Conservation (phyloP, 1,284 basidiomycete genomes). For the Microbotryum scabiosae region DNA sequence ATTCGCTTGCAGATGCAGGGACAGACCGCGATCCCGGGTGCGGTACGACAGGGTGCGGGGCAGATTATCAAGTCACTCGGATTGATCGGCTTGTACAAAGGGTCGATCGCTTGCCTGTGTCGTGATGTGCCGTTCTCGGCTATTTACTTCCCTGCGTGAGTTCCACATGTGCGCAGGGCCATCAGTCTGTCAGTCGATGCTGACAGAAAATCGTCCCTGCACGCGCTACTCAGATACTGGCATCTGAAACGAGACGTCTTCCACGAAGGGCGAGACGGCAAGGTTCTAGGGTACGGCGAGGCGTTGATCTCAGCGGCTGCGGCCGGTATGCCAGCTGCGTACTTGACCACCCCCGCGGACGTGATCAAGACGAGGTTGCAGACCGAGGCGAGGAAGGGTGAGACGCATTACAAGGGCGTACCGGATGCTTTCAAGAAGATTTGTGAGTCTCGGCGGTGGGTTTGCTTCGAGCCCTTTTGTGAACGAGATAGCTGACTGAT, state of each 20-base stretch:
- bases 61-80: constrained; percentile 92
- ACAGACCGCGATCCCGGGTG: constrained; percentile 70
- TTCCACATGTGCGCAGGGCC: background rate
- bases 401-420: constrained; percentile 87
- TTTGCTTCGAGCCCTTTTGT: background rate
- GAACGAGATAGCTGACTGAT: background rate
- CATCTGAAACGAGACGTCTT: constrained; percentile 79
- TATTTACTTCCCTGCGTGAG: constrained; percentile 50
- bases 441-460: constrained; percentile 46
- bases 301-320: constrained; percentile 71
- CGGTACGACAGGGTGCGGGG: constrained; percentile 70
- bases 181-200: background rate
- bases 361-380: constrained; percentile 99
- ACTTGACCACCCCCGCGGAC: constrained; percentile 51
- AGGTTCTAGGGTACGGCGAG: constrained; percentile 84
- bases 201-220: background rate
- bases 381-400: constrained; percentile 85
- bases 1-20: constrained; percentile 95
- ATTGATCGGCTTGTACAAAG: constrained; percentile 84
- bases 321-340: constrained; percentile 79
- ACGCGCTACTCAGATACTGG: constrained; percentile 23
- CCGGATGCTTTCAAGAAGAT: constrained; percentile 85
- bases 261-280: constrained; percentile 89
- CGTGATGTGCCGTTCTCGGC: constrained; percentile 83
- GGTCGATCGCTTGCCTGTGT: constrained; percentile 69